These are phyloP conservation scores for Fusarium nanum DNA, from an alignment of 2,329 filamentous ascomycete genomes.

Conservation along the genomic window DNA sequence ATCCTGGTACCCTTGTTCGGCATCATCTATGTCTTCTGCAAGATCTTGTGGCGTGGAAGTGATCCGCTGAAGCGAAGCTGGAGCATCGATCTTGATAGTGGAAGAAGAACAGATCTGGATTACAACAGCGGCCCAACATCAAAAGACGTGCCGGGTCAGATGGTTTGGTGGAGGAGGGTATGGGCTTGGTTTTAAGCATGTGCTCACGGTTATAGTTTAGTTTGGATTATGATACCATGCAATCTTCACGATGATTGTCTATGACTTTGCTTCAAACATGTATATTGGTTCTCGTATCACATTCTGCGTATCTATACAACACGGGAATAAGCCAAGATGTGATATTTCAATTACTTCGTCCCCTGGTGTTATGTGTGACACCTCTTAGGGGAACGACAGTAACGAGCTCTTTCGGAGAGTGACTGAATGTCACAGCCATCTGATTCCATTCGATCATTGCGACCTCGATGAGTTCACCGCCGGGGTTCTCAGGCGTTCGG, in stretches of 20 bases:
- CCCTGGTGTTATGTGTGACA: not conserved
- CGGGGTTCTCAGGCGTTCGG: constrained; percentile 12
- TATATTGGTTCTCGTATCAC: not conserved
- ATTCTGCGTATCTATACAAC: not conserved
- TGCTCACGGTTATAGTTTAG: not conserved
- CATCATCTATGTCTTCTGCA: constrained; percentile 67
- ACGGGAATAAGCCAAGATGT: not conserved
- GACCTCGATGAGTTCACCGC: constrained; percentile 16
- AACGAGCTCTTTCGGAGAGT: not conserved
- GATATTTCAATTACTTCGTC: not conserved
- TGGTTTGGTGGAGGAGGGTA: constrained; percentile 58
- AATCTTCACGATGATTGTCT: not conserved
- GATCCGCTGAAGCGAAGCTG: constrained; percentile 62
- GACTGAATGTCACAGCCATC: not conserved
- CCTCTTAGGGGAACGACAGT: not conserved
- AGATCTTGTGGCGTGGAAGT: constrained; percentile 61
- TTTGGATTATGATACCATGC: not conserved
- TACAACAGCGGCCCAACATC: constrained; percentile 52
- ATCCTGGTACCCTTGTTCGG: constrained; percentile 70
- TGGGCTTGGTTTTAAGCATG: constrained; percentile 55
- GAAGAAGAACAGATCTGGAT: constrained; percentile 66
- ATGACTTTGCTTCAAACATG: not conserved
- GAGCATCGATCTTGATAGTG: constrained; percentile 68
- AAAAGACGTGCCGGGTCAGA: constrained; percentile 45
- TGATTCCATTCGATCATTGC: not conserved